phyloP scores from a whole-genome alignment of 331 rosid species.

The Acacia concinna region DNA sequence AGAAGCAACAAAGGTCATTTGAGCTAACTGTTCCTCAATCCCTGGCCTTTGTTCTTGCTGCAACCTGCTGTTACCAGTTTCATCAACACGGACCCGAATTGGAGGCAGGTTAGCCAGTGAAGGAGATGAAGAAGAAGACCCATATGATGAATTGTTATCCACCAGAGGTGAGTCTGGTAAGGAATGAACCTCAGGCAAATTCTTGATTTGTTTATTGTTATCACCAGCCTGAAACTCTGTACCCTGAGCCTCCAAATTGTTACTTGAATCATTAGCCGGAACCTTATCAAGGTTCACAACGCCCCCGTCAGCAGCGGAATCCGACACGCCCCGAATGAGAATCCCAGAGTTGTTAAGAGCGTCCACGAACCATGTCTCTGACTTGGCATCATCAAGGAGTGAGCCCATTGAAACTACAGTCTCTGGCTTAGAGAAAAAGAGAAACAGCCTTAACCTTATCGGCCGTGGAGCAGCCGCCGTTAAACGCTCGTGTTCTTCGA shows the following conservation, averaged over 20 bases:
- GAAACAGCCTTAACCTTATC: constrained; percentile 67
- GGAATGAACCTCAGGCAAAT: constrained; percentile 47
- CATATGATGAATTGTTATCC: constrained; percentile 55
- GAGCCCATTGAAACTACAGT: constrained; percentile 77
- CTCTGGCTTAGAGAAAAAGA: constrained; percentile 78
- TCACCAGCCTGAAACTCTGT: background rate
- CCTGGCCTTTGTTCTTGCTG: constrained; percentile 56
- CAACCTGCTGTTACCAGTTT: constrained; percentile 38
- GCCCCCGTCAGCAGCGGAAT: constrained; percentile 56
- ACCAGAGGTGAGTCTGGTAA: constrained; percentile 54
- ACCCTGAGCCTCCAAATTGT: constrained; percentile 61
- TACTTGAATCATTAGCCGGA: constrained; percentile 60
- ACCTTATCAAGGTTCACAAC: constrained; percentile 58
- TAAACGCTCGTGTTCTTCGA: constrained; percentile 80
- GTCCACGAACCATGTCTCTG: constrained; percentile 95
- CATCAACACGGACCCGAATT: constrained; percentile 75
- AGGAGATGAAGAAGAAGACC: constrained; percentile 64
- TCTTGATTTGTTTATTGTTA: constrained; percentile 45
- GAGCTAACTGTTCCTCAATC: constrained; percentile 73
- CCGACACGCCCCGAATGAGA: constrained; percentile 56
- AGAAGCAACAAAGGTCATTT: constrained; percentile 42
- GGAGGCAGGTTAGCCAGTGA: constrained; percentile 79
- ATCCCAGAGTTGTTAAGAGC: constrained; percentile 77
- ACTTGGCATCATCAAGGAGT: constrained; percentile 73
- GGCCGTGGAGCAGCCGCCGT: constrained; percentile 45